Percentiles rank a stretch among this genome's conserved stretches.
These are phyloP conservation scores for Kodamaea kaohsiungensis DNA, from an alignment of 805 yeast genomes.

Conservation along the genomic window DNA sequence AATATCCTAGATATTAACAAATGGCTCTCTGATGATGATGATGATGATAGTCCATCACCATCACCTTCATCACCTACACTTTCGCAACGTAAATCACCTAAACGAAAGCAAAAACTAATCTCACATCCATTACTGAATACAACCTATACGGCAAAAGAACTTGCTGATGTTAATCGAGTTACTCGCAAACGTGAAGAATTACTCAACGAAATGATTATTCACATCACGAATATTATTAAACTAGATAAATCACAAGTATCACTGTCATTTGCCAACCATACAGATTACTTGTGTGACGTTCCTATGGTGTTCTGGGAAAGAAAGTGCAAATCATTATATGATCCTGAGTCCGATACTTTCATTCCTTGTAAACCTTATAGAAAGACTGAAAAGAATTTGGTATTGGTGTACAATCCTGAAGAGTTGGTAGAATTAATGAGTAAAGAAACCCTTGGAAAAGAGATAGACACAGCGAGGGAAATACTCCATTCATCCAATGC, in stretches of 20 bases:
- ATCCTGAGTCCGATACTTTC: constrained; percentile 49
- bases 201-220: constrained; percentile 48
- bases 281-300: constrained; percentile 23
- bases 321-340: constrained; percentile 48
- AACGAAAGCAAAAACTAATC: constrained; percentile 1
- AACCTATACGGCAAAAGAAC: constrained; percentile 27
- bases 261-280: constrained; percentile 17
- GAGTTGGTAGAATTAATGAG: constrained; percentile 33
- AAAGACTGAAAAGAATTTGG: constrained; percentile 44
- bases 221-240: background rate
- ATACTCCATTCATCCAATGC: constrained; percentile 7
- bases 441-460: background rate
- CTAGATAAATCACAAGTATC: background rate
- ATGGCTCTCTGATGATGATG: constrained; percentile 27
- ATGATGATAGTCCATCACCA: constrained; percentile 12
- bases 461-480: constrained; percentile 1
- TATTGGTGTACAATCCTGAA: constrained; percentile 48
- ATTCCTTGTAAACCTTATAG: constrained; percentile 49
- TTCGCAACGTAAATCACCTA: background rate
- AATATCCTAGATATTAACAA: constrained; percentile 18
- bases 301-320: constrained; percentile 59
- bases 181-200: constrained; percentile 51
- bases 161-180: constrained; percentile 36
- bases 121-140: constrained; percentile 11
- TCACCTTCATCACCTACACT: constrained; percentile 3